phyloP scores from a whole-genome alignment of 768 basidiomycete species.

The Hypsizygus marmoreus region DNA sequence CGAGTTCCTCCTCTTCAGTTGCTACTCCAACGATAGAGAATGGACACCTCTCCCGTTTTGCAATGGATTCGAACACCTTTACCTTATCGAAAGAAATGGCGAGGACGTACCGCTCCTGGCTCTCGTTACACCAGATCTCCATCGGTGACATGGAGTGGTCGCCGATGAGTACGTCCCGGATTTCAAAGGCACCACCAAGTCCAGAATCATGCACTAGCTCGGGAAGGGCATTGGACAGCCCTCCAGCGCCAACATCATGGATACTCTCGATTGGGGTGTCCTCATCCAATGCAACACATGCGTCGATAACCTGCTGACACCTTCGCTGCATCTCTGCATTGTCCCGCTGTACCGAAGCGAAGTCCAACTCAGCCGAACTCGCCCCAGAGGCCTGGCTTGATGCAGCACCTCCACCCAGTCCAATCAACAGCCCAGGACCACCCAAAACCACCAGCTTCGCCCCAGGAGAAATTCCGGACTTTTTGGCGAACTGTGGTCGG shows the following conservation, averaged over 20 bases:
- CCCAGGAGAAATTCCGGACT: conserved; percentile 74
- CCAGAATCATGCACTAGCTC: conserved; percentile 95
- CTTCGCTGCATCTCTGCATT: conserved; percentile 98
- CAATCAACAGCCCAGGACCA: conserved; percentile 95
- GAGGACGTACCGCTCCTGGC: conserved; percentile 95
- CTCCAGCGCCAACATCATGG: conserved; percentile 98
- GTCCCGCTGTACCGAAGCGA: conserved; percentile 95
- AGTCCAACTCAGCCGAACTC: conserved; percentile 91
- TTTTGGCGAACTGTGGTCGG: conserved; percentile 78
- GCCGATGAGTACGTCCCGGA: conserved; percentile 88
- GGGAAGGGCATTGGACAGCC: conserved; percentile 93
- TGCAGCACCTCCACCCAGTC: conserved; percentile 95
- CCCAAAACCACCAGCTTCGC: conserved; percentile 92
- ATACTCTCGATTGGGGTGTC: conserved; percentile 90
- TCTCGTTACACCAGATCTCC: conserved; percentile 99
- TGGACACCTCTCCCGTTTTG: conserved; percentile 88
- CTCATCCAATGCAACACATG: conserved; percentile 63
- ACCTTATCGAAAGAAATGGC: conserved; percentile 74
- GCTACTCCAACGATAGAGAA: conserved; percentile 91
- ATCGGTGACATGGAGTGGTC: conserved; percentile 96
- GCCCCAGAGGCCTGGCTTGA: conserved; percentile 92
- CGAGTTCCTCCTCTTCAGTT: conserved; percentile 76
- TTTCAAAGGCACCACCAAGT: conserved; percentile 92
- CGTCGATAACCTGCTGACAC: conserved; percentile 96
- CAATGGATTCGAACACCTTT: conserved; percentile 70